These are phyloP conservation scores for Paramecium sexaurelia DNA, from an alignment of 73 alveolate species.

Conservation along the genomic window DNA sequence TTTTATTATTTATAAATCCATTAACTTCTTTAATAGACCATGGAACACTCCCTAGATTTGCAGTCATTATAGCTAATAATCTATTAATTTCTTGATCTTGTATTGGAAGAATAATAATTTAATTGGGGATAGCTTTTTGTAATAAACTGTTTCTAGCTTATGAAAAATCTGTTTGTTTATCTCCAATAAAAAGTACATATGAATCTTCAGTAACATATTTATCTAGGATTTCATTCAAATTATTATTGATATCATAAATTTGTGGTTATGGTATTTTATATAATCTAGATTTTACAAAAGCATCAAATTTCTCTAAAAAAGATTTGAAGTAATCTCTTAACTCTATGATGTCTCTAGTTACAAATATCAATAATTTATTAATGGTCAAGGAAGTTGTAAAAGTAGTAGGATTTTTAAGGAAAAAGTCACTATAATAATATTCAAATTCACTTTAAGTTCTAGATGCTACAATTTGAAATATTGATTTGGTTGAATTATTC, in stretches of 20 bases:
- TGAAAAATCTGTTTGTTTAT: not conserved
- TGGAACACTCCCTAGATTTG: conserved; percentile 25
- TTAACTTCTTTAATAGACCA: conserved; percentile 23
- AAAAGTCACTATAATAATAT: conserved; percentile 9
- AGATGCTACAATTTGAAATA: not conserved
- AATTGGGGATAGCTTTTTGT: not conserved
- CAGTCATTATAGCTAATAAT: conserved; percentile 10
- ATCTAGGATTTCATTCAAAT: not conserved
- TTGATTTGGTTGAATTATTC: not conserved
- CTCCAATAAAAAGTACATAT: not conserved
- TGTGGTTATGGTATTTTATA: not conserved
- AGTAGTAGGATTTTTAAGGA: not conserved
- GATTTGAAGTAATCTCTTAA: not conserved
- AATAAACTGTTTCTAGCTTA: not conserved
- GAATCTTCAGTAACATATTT: not conserved
- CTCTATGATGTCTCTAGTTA: not conserved
- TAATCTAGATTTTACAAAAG: not conserved
- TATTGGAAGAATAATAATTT: not conserved
- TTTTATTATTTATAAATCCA: not conserved
- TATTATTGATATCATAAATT: conserved; percentile 14
- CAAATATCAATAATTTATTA: not conserved
- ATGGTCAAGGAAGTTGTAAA: not conserved
- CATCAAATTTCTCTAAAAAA: not conserved
- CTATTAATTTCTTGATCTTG: conserved; percentile 14
- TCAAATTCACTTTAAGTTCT: conserved; percentile 25